A percentile compares a stretch with the other conserved stretches of the same genome.
Evolutionary conservation across 2,329 filamentous ascomycete genomes (phyloP).

Genomic region (Pseudogymnoascus sp.): DNA sequence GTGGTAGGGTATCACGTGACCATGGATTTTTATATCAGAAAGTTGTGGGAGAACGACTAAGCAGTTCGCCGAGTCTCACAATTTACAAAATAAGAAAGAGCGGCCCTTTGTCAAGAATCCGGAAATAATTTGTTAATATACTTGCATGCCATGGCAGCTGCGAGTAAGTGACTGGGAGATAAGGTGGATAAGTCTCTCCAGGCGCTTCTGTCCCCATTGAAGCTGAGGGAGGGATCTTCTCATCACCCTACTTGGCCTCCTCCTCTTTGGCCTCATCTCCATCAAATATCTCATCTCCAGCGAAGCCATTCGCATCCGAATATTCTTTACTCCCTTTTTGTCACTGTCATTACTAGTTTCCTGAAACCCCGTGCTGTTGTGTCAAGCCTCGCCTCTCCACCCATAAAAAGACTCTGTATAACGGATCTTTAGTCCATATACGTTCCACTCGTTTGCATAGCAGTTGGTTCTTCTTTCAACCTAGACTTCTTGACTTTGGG

Average conservation of each 20-base stretch:
- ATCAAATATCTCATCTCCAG: conserved; percentile 1
- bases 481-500: not conserved
- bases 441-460: not conserved
- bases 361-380: not conserved
- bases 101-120: not conserved
- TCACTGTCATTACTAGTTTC: not conserved
- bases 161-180: not conserved
- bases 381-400: not conserved
- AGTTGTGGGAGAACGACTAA: not conserved
- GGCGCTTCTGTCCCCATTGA: not conserved
- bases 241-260: not conserved
- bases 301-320: not conserved
- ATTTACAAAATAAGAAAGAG: conserved; percentile 2
- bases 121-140: not conserved
- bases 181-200: not conserved
- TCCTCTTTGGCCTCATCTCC: not conserved
- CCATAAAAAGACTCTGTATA: conserved; percentile 8
- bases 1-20: not conserved
- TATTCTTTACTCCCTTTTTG: not conserved
- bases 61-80: not conserved
- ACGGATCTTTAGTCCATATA: conserved; percentile 6
- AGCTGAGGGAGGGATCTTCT: not conserved
- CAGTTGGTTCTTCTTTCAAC: not conserved
- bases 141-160: not conserved
- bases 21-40: not conserved